phyloP scores from a whole-genome alignment of 2,329 filamentous ascomycete genomes.

The Paecilomyces niveus region DNA sequence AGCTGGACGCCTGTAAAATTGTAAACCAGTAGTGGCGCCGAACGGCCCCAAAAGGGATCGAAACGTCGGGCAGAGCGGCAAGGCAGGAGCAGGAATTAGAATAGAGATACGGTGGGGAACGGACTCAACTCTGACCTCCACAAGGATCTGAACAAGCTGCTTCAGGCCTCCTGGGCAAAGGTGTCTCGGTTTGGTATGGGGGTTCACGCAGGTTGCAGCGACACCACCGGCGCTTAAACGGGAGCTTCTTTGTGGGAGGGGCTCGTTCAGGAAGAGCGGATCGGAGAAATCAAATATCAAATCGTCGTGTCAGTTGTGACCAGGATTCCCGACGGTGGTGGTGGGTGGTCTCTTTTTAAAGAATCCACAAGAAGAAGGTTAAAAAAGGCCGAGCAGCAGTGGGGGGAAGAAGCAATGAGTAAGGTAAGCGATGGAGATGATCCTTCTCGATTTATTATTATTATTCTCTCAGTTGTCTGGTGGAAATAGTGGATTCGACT shows the following conservation, averaged over 20 bases:
- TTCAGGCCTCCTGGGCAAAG: not conserved
- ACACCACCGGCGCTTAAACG: not conserved
- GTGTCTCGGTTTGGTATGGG: not conserved
- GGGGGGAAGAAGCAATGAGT: constrained; percentile 1
- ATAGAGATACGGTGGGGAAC: constrained; percentile 11
- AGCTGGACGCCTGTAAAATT: not conserved
- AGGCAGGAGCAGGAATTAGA: constrained; percentile 6
- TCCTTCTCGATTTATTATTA: not conserved
- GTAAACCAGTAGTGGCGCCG: not conserved
- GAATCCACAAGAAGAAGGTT: not conserved
- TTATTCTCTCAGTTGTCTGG: not conserved
- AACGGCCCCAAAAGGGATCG: not conserved
- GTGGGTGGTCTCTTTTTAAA: not conserved
- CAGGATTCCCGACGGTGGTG: not conserved
- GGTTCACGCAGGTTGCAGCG: not conserved
- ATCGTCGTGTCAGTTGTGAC: constrained; percentile 5
- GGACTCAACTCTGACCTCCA: constrained; percentile 13
- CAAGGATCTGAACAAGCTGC: constrained; percentile 4
- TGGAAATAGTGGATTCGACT: not conserved
- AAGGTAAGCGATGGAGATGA: not conserved
- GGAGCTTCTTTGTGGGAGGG: constrained; percentile 10
- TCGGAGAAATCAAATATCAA: constrained; percentile 7
- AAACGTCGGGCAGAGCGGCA: constrained; percentile 3
- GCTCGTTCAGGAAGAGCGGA: not conserved
- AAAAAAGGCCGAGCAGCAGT: constrained; percentile 1